Conservation (phyloP, 1,139 yeast genomes). For the Magnusiomyces suaveolens region DNA sequence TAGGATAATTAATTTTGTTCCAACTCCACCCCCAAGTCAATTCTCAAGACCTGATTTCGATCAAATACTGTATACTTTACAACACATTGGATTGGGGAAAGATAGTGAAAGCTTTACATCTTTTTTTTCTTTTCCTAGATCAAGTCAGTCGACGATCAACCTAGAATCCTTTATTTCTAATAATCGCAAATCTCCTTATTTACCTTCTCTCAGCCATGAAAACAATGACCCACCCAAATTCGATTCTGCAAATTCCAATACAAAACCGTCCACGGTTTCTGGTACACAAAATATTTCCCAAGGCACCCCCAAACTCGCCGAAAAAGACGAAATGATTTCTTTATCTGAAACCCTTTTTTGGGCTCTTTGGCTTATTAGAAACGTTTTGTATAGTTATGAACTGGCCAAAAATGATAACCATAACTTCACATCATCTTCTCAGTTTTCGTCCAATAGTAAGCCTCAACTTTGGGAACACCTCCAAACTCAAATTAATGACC, state of each 20-base stretch:
- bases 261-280: no score
- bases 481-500: not conserved
- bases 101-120: not conserved
- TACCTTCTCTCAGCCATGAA: not conserved
- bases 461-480: not conserved
- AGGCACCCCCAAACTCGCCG: not conserved
- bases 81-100: not conserved
- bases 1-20: not conserved
- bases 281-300: no score
- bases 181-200: no score
- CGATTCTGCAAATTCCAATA: no score
- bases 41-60: not conserved
- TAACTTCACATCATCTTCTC: not conserved
- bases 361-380: not conserved
- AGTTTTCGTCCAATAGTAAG: not conserved
- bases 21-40: not conserved
- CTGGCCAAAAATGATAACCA: not conserved
- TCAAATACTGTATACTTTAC: not conserved
- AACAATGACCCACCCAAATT: not conserved
- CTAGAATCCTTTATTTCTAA: not conserved
- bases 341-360: not conserved
- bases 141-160: not conserved
- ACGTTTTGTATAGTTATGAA: not conserved
- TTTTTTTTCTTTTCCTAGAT: not conserved
- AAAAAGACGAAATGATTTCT: not conserved